Evolutionary conservation across 2,329 filamentous ascomycete species (phyloP), one percentile per base, ranked within the genome.

Genomic region (Chaetomiaceae sp.): DNA sequence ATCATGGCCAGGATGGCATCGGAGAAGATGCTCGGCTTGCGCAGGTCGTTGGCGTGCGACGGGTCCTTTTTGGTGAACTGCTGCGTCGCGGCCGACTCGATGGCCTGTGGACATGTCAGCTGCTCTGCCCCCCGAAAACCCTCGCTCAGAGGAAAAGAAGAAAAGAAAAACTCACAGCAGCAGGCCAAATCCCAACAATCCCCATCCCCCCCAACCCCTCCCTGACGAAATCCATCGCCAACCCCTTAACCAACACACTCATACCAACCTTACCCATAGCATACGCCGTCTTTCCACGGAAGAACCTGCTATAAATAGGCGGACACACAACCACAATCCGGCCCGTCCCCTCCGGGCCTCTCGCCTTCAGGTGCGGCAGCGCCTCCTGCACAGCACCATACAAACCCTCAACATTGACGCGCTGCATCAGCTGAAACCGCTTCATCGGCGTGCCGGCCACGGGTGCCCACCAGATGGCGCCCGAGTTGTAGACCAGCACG

Each of bases 251-350:
- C 39, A 95, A 65, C 3, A 92, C 86, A 60, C 81, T 86, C 89
- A 95, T 95, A 39, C 76, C 87, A 3, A 92, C 78, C 64, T 93
- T 93, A 2, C 83, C 82, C 68, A 82, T 75, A 2, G 89, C 87
- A 69, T 95, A 95, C 13, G 86, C 87, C 1, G 88, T 87, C 76
- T 95, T 95, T 10, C 89, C 89, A 19, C 86, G 72, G 66, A 93
- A 91, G 68, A 95, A 95, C 25, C 89, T 77, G 56, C 81, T 86
- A 68, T 95, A 95, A 51, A 95, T 91, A 2, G 89, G 89, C 20
- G 89, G 89, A 62, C 83, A 87, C 48, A 95, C 85, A 48, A 93
- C 86, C 40, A 95, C 72, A 55, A 95, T 80, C 21, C 89, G 70
- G n/a, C n/a, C n/a, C n/a, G n/a, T n/a, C 12, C 31, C 40, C 30